phyloP scores from a whole-genome alignment of 495 filamentous ascomycete species.

The Pyrenopolyporus hunteri region DNA sequence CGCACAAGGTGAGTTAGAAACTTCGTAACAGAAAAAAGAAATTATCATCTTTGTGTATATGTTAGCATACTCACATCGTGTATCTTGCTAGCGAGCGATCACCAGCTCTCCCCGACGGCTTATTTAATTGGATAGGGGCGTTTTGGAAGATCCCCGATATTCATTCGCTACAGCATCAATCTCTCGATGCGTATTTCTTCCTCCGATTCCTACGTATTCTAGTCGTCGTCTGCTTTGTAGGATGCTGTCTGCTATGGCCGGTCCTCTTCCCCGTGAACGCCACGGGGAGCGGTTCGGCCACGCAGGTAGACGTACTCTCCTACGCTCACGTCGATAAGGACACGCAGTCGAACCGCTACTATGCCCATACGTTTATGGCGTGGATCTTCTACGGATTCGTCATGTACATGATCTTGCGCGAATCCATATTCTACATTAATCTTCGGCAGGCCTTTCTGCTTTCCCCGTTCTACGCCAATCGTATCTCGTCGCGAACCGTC shows the following conservation, averaged over 20 bases:
- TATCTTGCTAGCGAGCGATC: conserved; percentile 68
- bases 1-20: conserved; percentile 60
- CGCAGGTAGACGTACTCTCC: conserved; percentile 77
- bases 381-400: conserved; percentile 86
- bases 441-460: conserved; percentile 92
- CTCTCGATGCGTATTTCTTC: conserved; percentile 87
- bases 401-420: conserved; percentile 86
- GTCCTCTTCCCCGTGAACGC: conserved; percentile 85
- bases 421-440: conserved; percentile 94
- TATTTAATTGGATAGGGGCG: conserved; percentile 74
- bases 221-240: conserved; percentile 76
- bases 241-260: conserved; percentile 81
- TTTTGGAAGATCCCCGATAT: conserved; percentile 83
- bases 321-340: conserved; percentile 70
- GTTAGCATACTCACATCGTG: conserved; percentile 9
- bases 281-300: conserved; percentile 70
- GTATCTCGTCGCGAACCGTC: conserved; percentile 92
- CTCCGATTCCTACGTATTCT: conserved; percentile 82
- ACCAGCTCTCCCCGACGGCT: conserved; percentile 68
- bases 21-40: conserved; percentile 3
- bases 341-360: conserved; percentile 66
- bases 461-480: conserved; percentile 83
- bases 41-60: neutral
- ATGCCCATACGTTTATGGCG: conserved; percentile 74
- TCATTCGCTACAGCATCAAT: conserved; percentile 86